Evolutionary conservation across 345 rosid genomes (phyloP), one percentile per base, ranked within the genome.

Genomic region (Sisymbrium irio): DNA sequence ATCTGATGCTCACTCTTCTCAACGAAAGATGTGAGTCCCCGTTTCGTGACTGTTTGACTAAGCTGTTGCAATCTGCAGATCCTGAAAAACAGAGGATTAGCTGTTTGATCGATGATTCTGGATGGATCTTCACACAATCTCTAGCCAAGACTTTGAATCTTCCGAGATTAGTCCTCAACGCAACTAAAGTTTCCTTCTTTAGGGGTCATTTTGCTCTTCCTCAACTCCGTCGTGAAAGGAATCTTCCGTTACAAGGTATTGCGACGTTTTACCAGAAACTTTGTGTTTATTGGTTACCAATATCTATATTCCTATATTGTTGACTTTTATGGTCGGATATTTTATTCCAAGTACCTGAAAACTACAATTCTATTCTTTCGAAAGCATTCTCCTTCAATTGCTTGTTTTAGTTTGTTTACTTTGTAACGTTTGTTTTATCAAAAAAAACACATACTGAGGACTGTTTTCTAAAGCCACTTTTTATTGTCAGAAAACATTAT

Each of bases 31-130:
- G 73, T 0, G 1, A 0, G 7, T 40, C 87, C 17, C 77, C 72
- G 33, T 33, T 55, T n/a, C 6, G 79, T 4, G 65, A 41, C 0
- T 67, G 50, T 10, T 77, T 73, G 79, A 82, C 87, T 9, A 62
- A 60, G 33, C 19, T 61, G 9, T 22, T 76, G 62, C 41, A 56
- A 18, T 37, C 78, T 45, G 12, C 66, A 36, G 71, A 33, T 13
- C 25, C 39, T 1, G 33, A 65, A 45, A 45, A 50, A 46, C 39
- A 51, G 59, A 74, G 13, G 51, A 67, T 66, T 39, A 6, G 45
- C 53, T 74, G 73, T 66, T 59, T 74, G 54, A 74, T 67, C 7
- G 73, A 65, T 36, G 78, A 74, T 58, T 37, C 53, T 39, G 35
- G 32, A 27, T 74, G 78, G 78, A 7, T 58, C 19, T 67, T 75